These are phyloP conservation scores for Eustoma russellianum DNA, from an alignment of 257 asterid genomes.

Conservation along the genomic window DNA sequence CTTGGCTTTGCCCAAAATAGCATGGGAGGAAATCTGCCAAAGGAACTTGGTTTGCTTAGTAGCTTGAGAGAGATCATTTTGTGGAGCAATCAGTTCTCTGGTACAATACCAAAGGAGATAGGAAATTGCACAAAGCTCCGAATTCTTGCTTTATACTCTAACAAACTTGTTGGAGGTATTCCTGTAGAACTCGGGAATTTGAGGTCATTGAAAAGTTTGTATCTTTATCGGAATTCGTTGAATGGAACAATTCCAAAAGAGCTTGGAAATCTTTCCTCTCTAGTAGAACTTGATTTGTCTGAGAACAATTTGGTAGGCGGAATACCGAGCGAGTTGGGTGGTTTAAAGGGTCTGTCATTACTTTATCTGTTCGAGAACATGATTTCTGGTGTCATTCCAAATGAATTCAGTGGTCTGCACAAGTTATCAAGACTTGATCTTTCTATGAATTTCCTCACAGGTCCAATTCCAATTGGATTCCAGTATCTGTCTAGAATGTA, in stretches of 20 bases:
- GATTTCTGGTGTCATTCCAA: slow-evolving; percentile 69
- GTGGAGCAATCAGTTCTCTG: slow-evolving; percentile 71
- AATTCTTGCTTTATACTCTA: slow-evolving; percentile 67
- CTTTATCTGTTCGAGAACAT: slow-evolving; percentile 64
- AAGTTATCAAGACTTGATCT: slow-evolving; percentile 65
- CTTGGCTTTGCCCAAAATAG: slow-evolving; percentile 86
- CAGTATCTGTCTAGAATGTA: slow-evolving; percentile 48
- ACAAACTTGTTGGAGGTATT: slow-evolving; percentile 60
- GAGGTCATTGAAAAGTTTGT: slow-evolving; percentile 29
- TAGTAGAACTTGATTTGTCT: slow-evolving; percentile 65
- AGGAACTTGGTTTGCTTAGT: slow-evolving; percentile 69
- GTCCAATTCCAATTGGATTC: slow-evolving; percentile 76
- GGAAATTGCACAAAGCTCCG: slow-evolving; percentile 58
- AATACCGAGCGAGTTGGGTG: slow-evolving; percentile 56
- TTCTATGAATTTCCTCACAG: slow-evolving; percentile 66
- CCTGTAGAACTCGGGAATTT: slow-evolving; percentile 66
- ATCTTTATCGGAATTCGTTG: slow-evolving; percentile 62
- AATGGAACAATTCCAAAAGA: slow-evolving; percentile 80
- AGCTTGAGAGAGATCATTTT: slow-evolving; percentile 47
- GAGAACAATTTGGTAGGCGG: slow-evolving; percentile 69
- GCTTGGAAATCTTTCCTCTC: slow-evolving; percentile 61
- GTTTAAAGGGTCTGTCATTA: slow-evolving; percentile 34
- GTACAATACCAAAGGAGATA: slow-evolving; percentile 63
- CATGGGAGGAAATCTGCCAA: slow-evolving; percentile 55
- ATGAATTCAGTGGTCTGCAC: slow-evolving; percentile 50